Conservation (phyloP, 2,329 filamentous ascomycete species). For the Amesomyces nigricolor region DNA sequence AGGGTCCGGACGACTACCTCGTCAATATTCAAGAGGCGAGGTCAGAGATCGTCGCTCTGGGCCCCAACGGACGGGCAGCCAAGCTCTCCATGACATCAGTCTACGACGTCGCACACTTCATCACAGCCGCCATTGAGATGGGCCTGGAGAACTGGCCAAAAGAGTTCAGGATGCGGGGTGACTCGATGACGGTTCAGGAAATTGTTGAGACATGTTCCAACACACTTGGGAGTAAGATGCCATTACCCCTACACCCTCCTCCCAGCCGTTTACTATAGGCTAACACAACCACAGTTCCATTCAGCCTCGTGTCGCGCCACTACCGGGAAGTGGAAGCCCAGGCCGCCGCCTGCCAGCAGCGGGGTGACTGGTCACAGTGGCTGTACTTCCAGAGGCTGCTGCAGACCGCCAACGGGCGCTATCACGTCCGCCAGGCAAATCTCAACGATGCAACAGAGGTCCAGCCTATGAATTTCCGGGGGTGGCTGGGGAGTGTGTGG, state of each 20-base stretch:
- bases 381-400: slow-evolving; percentile 56
- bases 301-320: slow-evolving; percentile 36
- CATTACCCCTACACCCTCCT: not conserved
- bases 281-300: slow-evolving; percentile 33
- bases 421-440: slow-evolving; percentile 56
- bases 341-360: slow-evolving; percentile 40
- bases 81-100: slow-evolving; percentile 63
- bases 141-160: slow-evolving; percentile 56
- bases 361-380: slow-evolving; percentile 44
- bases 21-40: slow-evolving; percentile 53
- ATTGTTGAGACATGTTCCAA: slow-evolving; percentile 47
- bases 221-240: slow-evolving; percentile 43
- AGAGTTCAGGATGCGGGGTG: slow-evolving; percentile 65
- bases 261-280: slow-evolving; percentile 16
- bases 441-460: slow-evolving; percentile 49
- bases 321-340: slow-evolving; percentile 38
- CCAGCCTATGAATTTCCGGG: slow-evolving; percentile 45
- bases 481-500: slow-evolving; percentile 51
- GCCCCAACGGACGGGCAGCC: slow-evolving; percentile 44
- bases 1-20: slow-evolving; percentile 58
- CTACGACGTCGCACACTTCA: slow-evolving; percentile 63
- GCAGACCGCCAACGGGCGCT: slow-evolving; percentile 62
- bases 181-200: slow-evolving; percentile 55
- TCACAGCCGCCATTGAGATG: slow-evolving; percentile 63
- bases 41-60: slow-evolving; percentile 56